A percentile compares a stretch with the other conserved stretches of the same genome.
Conservation (phyloP, 768 basidiomycete species). For the Serendipita indica region DNA sequence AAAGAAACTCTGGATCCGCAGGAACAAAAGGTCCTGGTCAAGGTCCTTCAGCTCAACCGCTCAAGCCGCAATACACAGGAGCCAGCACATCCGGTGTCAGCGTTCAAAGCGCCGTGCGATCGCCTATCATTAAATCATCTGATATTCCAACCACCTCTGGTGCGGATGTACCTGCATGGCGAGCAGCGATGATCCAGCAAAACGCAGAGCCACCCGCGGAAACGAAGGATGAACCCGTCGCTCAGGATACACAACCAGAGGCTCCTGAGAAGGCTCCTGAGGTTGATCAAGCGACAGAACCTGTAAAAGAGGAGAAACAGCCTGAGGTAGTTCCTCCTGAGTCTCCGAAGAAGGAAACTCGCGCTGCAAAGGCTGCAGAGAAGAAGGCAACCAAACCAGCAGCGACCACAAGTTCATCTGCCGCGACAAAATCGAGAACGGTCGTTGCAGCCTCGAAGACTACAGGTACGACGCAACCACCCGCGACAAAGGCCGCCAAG, state of each 20-base stretch:
- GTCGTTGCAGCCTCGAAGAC: background rate
- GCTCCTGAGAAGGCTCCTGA: background rate
- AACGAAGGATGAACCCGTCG: background rate
- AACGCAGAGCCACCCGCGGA: background rate
- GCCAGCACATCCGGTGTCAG: constrained; percentile 6
- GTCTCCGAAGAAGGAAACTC: background rate
- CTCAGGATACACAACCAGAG: background rate
- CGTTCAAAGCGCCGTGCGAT: background rate
- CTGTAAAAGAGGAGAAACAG: background rate
- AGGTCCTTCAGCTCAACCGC: background rate
- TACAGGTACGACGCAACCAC: background rate
- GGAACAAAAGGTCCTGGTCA: background rate
- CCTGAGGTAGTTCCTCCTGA: background rate
- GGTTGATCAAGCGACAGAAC: background rate
- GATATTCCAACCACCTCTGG: background rate
- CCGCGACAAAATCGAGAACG: background rate
- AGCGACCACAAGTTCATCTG: background rate
- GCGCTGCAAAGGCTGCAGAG: background rate
- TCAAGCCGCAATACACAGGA: constrained; percentile 1
- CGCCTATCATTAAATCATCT: background rate
- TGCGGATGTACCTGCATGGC: background rate
- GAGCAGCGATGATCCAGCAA: background rate
- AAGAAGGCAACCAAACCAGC: background rate
- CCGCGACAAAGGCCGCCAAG: background rate
- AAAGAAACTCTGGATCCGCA: constrained; percentile 36